These are phyloP conservation scores for Mycena chlorophos DNA, from an alignment of 768 basidiomycete species.

Conservation along the genomic window DNA sequence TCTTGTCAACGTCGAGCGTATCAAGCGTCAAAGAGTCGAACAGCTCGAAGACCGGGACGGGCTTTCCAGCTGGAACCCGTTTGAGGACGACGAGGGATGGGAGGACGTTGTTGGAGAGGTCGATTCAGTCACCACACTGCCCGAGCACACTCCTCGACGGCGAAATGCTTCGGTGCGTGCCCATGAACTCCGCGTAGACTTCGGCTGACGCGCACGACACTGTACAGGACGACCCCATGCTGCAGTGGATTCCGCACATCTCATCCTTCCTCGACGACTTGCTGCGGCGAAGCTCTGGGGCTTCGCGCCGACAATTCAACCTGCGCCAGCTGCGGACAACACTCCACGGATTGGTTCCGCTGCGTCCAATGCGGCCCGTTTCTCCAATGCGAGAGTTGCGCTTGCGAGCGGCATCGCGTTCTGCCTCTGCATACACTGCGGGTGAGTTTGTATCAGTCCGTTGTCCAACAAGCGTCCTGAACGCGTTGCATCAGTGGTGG, in stretches of 20 bases:
- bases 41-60: too few relatives aligned
- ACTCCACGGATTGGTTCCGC: neutral
- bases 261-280: neutral
- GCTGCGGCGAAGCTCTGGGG: neutral
- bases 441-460: neutral
- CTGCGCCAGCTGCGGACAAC: neutral
- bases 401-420: too few relatives aligned
- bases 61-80: too few relatives aligned
- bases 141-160: too few relatives aligned
- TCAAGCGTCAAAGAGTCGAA: too few relatives aligned
- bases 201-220: too few relatives aligned
- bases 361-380: neutral
- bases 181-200: too few relatives aligned
- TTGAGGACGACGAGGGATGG: too few relatives aligned
- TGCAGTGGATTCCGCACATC: neutral
- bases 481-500: neutral
- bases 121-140: too few relatives aligned
- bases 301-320: neutral
- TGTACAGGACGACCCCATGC: neutral
- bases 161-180: too few relatives aligned
- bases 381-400: neutral
- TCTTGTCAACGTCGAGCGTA: too few relatives aligned
- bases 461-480: neutral
- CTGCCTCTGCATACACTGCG: neutral
- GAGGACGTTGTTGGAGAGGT: too few relatives aligned